Conservation (phyloP, 2,329 filamentous ascomycete genomes). For the Nannizziopsis barbatae region DNA sequence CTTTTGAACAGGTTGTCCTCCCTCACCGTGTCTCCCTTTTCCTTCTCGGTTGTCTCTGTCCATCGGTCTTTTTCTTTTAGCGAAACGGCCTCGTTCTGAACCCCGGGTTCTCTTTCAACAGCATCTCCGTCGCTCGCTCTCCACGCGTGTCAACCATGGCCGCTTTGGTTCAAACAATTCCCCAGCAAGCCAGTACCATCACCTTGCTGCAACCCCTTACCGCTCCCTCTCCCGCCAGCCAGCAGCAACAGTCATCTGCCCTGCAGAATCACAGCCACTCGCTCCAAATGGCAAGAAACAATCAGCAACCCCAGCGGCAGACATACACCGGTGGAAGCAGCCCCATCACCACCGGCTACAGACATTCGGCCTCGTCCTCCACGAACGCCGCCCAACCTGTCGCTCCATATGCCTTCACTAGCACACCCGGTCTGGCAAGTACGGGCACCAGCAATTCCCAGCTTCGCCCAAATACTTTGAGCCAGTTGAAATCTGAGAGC, state of each 20-base stretch:
- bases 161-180: constrained; percentile 70
- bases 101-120: background rate
- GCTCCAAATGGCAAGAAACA: constrained; percentile 23
- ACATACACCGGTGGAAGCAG: constrained; percentile 28
- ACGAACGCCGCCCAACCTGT: constrained; percentile 51
- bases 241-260: constrained; percentile 20
- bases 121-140: constrained; percentile 10
- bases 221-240: constrained; percentile 46
- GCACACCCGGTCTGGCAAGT: constrained; percentile 54
- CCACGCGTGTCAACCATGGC: constrained; percentile 51
- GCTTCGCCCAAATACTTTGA: constrained; percentile 41
- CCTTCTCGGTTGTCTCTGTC: background rate
- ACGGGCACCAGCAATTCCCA: constrained; percentile 36
- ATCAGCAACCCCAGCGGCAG: constrained; percentile 31
- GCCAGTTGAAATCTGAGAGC: constrained; percentile 4
- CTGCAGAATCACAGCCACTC: constrained; percentile 36
- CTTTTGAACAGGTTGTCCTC: constrained; percentile 2
- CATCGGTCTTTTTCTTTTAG: background rate
- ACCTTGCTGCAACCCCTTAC: constrained; percentile 67
- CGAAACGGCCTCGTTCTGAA: no score
- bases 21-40: background rate
- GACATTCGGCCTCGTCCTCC: constrained; percentile 7
- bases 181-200: constrained; percentile 61
- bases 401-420: constrained; percentile 66
- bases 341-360: constrained; percentile 10